Evolutionary conservation across 2,329 filamentous ascomycete species (phyloP).

Genomic region (Aschersonia sp.): DNA sequence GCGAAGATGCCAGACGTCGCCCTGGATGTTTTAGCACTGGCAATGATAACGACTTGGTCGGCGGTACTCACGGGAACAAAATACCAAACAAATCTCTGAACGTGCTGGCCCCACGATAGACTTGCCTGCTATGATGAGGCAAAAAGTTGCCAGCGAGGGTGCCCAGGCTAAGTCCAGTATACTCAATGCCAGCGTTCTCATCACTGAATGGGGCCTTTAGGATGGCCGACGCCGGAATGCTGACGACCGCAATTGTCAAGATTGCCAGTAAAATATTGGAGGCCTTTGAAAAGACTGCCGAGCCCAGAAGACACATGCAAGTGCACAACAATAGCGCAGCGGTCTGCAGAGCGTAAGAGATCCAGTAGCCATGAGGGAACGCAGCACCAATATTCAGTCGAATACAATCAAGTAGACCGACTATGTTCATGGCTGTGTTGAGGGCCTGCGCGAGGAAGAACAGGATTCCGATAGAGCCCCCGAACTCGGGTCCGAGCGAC

Average conservation of each 20-base stretch:
- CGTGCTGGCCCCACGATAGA: slow-evolving; percentile 48
- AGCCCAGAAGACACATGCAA: slow-evolving; percentile 63
- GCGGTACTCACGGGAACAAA: slow-evolving; percentile 46
- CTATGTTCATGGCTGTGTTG: slow-evolving; percentile 76
- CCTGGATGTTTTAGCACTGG: slow-evolving; percentile 8
- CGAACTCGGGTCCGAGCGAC: slow-evolving; percentile 76
- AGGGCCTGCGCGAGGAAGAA: slow-evolving; percentile 86
- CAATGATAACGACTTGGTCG: background rate
- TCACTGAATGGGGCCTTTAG: slow-evolving; percentile 54
- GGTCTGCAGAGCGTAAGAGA: slow-evolving; percentile 62
- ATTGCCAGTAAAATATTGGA: slow-evolving; percentile 64
- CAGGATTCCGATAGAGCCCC: slow-evolving; percentile 73
- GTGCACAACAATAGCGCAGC: slow-evolving; percentile 58
- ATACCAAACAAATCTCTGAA: slow-evolving; percentile 80
- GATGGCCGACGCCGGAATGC: slow-evolving; percentile 67
- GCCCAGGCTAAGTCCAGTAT: slow-evolving; percentile 58
- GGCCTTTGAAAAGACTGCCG: slow-evolving; percentile 63
- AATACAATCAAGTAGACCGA: slow-evolving; percentile 73
- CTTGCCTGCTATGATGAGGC: slow-evolving; percentile 50
- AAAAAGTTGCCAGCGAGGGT: slow-evolving; percentile 64
- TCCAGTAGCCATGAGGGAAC: slow-evolving; percentile 61
- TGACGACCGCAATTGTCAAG: slow-evolving; percentile 58
- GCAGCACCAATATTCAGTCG: slow-evolving; percentile 56
- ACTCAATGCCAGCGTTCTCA: slow-evolving; percentile 48
- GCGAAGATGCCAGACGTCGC: slow-evolving; percentile 44